A percentile compares a stretch with the other conserved stretches of the same genome.
Evolutionary conservation across 306 rosid species (phyloP).

Genomic region (Casuarina equisetifolia): DNA sequence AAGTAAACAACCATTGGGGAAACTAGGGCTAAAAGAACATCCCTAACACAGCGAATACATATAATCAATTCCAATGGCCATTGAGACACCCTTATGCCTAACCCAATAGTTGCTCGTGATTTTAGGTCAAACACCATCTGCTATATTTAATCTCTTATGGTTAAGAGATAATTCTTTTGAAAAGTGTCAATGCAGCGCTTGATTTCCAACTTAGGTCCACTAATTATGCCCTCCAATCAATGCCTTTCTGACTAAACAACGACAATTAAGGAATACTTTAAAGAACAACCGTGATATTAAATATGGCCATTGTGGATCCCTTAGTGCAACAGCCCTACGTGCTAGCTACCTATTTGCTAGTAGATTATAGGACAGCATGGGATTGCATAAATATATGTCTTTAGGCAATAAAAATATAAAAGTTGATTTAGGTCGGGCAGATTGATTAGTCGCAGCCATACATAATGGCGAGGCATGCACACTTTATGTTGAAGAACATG

Average conservation of each 20-base stretch:
- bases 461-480: too few species aligned
- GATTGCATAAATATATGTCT: too few species aligned
- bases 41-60: too few species aligned
- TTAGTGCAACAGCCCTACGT: constrained; percentile 19
- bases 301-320: constrained; percentile 4
- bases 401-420: too few species aligned
- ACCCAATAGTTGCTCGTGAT: neutral
- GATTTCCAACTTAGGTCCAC: constrained; percentile 41
- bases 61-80: neutral
- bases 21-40: neutral
- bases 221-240: constrained; percentile 38
- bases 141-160: neutral
- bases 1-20: neutral
- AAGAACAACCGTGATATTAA: constrained; percentile 7
- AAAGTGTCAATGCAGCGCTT: constrained; percentile 38
- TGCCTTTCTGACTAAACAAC: constrained; percentile 20
- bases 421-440: too few species aligned
- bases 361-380: neutral
- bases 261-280: constrained; percentile 4
- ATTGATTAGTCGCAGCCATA: too few species aligned
- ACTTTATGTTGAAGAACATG: too few species aligned
- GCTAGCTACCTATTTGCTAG: neutral
- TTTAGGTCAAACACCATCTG: constrained; percentile 38
- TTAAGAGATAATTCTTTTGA: constrained; percentile 17
- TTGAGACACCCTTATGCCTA: neutral